A percentile compares a stretch with the other conserved stretches of the same genome.
Conservation (phyloP, 306 rosid genomes). For the Canavalia ensiformis region DNA sequence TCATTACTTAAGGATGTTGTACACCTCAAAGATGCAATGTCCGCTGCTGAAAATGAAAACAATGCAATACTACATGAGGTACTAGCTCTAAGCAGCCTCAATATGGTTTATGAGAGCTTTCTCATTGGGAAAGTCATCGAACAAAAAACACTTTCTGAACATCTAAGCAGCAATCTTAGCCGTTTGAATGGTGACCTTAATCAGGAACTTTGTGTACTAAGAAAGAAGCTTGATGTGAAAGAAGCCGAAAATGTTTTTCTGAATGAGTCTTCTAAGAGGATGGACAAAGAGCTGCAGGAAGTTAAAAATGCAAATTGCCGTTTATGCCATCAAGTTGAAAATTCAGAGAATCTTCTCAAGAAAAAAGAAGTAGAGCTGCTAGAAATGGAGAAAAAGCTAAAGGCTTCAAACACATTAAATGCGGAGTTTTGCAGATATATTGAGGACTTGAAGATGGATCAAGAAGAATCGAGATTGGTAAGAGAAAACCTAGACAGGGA, state of each 20-base stretch:
- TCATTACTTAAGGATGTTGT: slow-evolving; percentile 58
- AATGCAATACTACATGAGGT: slow-evolving; percentile 63
- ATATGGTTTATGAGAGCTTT: slow-evolving; percentile 67
- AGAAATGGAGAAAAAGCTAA: slow-evolving; percentile 67
- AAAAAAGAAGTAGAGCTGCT: slow-evolving; percentile 66
- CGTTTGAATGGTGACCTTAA: slow-evolving; percentile 60
- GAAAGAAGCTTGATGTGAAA: slow-evolving; percentile 61
- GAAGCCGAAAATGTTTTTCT: slow-evolving; percentile 64
- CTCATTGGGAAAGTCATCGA: slow-evolving; percentile 64
- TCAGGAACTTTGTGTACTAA: slow-evolving; percentile 60
- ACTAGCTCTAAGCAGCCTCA: slow-evolving; percentile 63
- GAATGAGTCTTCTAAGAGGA: slow-evolving; percentile 60
- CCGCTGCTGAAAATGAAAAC: slow-evolving; percentile 66
- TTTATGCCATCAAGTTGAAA: slow-evolving; percentile 61
- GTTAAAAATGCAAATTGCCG: slow-evolving; percentile 56
- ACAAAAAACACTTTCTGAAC: slow-evolving; percentile 60
- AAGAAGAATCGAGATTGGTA: slow-evolving; percentile 57
- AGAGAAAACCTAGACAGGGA: slow-evolving; percentile 59
- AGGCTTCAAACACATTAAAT: slow-evolving; percentile 57
- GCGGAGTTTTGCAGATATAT: slow-evolving; percentile 55
- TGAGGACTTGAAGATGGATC: slow-evolving; percentile 69
- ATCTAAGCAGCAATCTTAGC: slow-evolving; percentile 55
- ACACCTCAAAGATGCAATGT: slow-evolving; percentile 64
- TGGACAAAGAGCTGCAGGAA: slow-evolving; percentile 67
- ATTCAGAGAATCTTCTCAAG: slow-evolving; percentile 57